Conservation (phyloP, 139 green algal genomes). For the Nannochloris sp. region DNA sequence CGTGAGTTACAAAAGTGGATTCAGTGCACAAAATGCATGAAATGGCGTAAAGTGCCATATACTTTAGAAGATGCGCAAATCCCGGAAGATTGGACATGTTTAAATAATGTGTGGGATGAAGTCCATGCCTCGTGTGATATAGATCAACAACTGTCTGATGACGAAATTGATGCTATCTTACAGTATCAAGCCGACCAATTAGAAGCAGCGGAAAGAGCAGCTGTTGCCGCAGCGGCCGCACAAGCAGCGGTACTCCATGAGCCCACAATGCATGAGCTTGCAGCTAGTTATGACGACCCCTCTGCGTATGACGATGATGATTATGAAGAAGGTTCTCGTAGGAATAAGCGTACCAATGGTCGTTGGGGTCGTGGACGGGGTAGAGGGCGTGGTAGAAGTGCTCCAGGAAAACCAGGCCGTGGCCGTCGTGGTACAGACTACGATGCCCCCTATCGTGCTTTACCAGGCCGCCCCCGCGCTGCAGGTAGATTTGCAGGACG, state of each 20-base stretch:
- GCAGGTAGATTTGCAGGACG: background rate
- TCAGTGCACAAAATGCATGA: conserved; percentile 68
- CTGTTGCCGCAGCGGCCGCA: background rate
- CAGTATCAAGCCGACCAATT: background rate
- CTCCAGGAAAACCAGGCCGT: background rate
- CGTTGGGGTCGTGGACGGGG: conserved; percentile 11
- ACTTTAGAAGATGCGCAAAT: conserved; percentile 59
- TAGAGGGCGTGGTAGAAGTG: conserved; percentile 9
- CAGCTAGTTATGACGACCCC: conserved; percentile 8
- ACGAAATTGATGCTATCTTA: conserved; percentile 66
- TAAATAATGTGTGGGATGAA: conserved; percentile 64
- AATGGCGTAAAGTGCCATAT: conserved; percentile 78
- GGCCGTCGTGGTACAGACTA: conserved; percentile 7
- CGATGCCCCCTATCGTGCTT: background rate
- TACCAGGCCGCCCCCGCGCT: background rate
- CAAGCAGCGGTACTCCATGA: background rate
- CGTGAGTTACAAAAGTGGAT: conserved; percentile 77
- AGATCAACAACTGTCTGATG: conserved; percentile 55
- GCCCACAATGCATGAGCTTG: background rate
- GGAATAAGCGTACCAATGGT: background rate
- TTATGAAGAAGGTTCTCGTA: conserved; percentile 21
- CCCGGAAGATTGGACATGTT: conserved; percentile 66
- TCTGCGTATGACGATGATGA: conserved; percentile 25
- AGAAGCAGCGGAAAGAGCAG: background rate
- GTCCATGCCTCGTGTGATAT: conserved; percentile 44